Conservation (phyloP, 2,329 filamentous ascomycete species). For the Coniochaeta hoffmannii region DNA sequence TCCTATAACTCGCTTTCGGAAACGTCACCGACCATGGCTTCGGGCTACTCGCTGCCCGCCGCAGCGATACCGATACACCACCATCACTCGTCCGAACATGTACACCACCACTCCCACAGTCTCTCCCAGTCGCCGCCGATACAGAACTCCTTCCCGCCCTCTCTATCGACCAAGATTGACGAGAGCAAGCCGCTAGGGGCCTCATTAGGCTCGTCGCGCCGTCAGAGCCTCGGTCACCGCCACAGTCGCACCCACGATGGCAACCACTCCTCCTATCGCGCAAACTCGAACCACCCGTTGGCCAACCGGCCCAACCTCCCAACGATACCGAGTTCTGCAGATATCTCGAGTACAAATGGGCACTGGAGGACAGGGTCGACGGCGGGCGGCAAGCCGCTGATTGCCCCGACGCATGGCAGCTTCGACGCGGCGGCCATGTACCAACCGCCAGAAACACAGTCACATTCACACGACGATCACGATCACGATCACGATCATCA, state of each 20-base stretch:
- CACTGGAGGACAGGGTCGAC: slow-evolving; percentile 35
- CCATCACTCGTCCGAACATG: slow-evolving; percentile 20
- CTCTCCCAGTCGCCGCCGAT: slow-evolving; percentile 30
- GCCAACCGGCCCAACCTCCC: slow-evolving; percentile 26
- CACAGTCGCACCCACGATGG: slow-evolving; percentile 21
- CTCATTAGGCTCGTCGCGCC: slow-evolving; percentile 13
- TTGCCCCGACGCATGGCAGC: slow-evolving; percentile 20
- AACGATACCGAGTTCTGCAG: slow-evolving; percentile 11
- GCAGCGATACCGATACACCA: slow-evolving; percentile 41
- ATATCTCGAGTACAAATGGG: slow-evolving; percentile 19
- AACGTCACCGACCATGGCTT: slow-evolving; percentile 30
- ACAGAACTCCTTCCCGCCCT: slow-evolving; percentile 14
- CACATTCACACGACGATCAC: slow-evolving; percentile 1
- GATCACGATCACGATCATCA: slow-evolving; percentile 21
- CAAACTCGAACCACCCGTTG: slow-evolving; percentile 25
- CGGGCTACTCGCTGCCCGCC: slow-evolving; percentile 47
- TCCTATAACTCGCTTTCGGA: not conserved
- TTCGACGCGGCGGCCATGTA: slow-evolving; percentile 21
- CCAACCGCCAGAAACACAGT: slow-evolving; percentile 14
- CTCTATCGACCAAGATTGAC: slow-evolving; percentile 15
- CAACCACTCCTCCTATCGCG: slow-evolving; percentile 22
- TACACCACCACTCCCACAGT: slow-evolving; percentile 20
- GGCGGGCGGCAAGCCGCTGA: slow-evolving; percentile 30
- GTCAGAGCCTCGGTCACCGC: slow-evolving; percentile 24
- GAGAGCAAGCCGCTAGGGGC: slow-evolving; percentile 7